Conservation (phyloP, 1,284 basidiomycete species). For the Flammula alnicola region DNA sequence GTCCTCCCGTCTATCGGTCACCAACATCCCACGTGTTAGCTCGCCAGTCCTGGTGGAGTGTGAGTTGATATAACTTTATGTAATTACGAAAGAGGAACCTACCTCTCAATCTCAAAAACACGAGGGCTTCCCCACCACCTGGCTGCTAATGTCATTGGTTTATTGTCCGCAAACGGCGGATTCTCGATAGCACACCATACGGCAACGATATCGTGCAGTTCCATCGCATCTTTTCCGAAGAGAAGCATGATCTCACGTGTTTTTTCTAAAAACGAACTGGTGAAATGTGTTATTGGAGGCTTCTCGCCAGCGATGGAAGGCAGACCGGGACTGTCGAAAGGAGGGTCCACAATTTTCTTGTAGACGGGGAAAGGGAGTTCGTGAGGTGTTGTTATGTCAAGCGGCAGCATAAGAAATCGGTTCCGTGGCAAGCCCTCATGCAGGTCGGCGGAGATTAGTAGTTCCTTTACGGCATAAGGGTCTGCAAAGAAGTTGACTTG, state of each 20-base stretch:
- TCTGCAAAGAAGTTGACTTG: constrained; percentile 95
- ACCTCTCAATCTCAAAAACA: constrained; percentile 75
- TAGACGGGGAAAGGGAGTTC: constrained; percentile 76
- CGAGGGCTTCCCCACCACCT: constrained; percentile 62
- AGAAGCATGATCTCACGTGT: constrained; percentile 73
- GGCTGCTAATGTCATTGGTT: constrained; percentile 32
- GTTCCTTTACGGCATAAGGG: constrained; percentile 80
- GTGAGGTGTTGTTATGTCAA: constrained; percentile 84
- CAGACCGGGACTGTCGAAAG: constrained; percentile 50
- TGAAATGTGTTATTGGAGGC: constrained; percentile 71
- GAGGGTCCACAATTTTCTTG: constrained; percentile 54
- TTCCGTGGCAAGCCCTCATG: constrained; percentile 57
- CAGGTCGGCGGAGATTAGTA: constrained; percentile 49
- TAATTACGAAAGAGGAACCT: background rate
- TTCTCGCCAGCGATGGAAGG: constrained; percentile 52
- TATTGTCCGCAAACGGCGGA: constrained; percentile 48
- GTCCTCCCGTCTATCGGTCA: constrained; percentile 70
- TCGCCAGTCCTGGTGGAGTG: constrained; percentile 45
- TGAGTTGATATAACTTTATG: constrained; percentile 3
- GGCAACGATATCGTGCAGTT: constrained; percentile 83
- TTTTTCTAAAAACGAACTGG: constrained; percentile 77
- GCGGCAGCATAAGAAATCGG: constrained; percentile 73
- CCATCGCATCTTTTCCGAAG: constrained; percentile 82
- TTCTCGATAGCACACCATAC: constrained; percentile 81
- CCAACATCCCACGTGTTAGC: constrained; percentile 76